Evolutionary conservation across 1,139 yeast species (phyloP).

Genomic region (Kurtzmaniella quercitrusa): DNA sequence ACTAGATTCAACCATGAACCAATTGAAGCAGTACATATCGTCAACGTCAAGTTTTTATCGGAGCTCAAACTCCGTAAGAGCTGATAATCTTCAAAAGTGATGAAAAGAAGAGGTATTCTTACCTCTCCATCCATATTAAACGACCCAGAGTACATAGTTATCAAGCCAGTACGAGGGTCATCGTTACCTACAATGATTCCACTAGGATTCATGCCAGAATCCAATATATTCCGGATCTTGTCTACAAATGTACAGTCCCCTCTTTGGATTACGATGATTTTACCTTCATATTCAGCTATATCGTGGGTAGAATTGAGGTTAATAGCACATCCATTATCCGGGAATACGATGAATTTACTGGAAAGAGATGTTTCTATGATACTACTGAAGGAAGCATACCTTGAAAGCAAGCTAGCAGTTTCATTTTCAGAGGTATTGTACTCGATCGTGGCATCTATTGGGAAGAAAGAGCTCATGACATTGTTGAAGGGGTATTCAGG

Average conservation of each 20-base stretch:
- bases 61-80: conserved; percentile 10
- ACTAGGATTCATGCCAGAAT: conserved; percentile 26
- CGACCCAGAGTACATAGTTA: conserved; percentile 41
- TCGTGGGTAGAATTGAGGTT: conserved; percentile 9
- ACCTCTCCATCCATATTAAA: conserved; percentile 37
- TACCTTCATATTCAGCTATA: conserved; percentile 15
- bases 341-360: conserved; percentile 24
- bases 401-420: conserved; percentile 24
- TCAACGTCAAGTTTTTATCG: background rate
- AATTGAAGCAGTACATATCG: conserved; percentile 30
- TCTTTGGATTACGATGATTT: conserved; percentile 31
- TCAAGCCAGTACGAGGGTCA: conserved; percentile 34
- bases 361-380: conserved; percentile 21
- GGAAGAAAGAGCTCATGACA: conserved; percentile 39
- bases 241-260: conserved; percentile 43
- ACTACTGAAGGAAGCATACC: conserved; percentile 45
- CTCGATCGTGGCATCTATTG: conserved; percentile 33
- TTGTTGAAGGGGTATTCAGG: conserved; percentile 35
- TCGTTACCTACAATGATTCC: conserved; percentile 40
- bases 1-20: conserved; percentile 40
- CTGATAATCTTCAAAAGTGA: conserved; percentile 34
- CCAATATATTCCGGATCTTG: conserved; percentile 30
- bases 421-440: conserved; percentile 18
- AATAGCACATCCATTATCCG: conserved; percentile 26
- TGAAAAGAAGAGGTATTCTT: conserved; percentile 33